Conservation (phyloP, 208 protist species). For the Crithidia expoeki region DNA sequence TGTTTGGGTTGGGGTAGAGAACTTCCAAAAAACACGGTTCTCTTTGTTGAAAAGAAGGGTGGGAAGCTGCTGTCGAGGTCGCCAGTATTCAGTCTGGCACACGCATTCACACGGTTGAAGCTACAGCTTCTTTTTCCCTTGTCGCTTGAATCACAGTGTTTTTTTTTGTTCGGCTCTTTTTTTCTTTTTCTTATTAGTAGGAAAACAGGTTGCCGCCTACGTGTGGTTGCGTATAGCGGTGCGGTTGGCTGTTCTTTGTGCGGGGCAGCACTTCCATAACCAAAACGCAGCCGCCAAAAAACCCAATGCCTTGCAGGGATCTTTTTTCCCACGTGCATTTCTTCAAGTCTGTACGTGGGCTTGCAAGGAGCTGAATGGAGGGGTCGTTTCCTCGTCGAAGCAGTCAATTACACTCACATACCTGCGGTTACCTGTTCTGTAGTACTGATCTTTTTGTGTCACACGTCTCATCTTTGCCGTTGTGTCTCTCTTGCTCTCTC, state of each 20-base stretch:
- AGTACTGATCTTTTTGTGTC: not conserved
- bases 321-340: not conserved
- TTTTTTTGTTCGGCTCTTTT: not conserved
- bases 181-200: slow-evolving; percentile 18
- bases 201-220: not conserved
- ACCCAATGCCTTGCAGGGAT: not conserved
- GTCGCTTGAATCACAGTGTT: not conserved
- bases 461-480: not conserved
- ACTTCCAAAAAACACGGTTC: too few species aligned
- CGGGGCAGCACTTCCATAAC: too few species aligned
- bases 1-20: too few species aligned
- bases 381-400: not conserved
- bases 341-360: too few species aligned
- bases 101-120: not conserved
- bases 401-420: not conserved
- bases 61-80: not conserved
- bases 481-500: not conserved
- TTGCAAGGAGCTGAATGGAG: not conserved
- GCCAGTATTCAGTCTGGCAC: not conserved
- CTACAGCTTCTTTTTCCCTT: not conserved
- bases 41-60: not conserved
- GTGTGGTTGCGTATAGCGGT: not conserved
- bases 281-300: too few species aligned
- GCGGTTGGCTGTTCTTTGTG: too few species aligned
- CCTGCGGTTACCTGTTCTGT: not conserved